Conservation (phyloP, 192 early-diverging fungal species). For the Backusella tarrabulga region DNA sequence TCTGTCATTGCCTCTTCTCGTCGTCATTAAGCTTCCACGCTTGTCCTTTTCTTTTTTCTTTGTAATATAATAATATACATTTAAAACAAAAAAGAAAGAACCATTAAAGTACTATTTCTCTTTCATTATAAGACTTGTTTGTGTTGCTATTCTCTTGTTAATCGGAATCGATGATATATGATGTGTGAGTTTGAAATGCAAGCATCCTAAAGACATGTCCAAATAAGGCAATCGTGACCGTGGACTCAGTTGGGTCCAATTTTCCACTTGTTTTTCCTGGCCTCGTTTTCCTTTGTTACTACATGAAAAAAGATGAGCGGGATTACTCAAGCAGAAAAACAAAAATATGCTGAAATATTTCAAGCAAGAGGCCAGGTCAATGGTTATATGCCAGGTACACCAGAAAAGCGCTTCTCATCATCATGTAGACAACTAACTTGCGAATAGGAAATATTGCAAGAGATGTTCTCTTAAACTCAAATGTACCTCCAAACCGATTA, state of each 20-base stretch:
- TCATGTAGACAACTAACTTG: background rate
- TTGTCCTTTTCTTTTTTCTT: background rate
- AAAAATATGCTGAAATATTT: slow-evolving; percentile 58
- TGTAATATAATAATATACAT: background rate
- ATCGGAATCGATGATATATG: too few species aligned
- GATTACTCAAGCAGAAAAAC: slow-evolving; percentile 42
- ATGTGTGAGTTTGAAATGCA: slow-evolving; percentile 1
- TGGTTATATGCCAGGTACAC: slow-evolving; percentile 52
- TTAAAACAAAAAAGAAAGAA: background rate
- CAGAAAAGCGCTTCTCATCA: background rate
- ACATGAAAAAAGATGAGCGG: slow-evolving; percentile 11
- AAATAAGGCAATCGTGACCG: background rate
- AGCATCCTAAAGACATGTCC: background rate
- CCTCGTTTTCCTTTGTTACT: background rate
- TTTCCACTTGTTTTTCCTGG: background rate
- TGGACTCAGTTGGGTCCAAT: background rate
- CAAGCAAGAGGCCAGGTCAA: slow-evolving; percentile 46
- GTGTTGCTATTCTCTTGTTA: background rate
- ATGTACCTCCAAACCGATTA: slow-evolving; percentile 35
- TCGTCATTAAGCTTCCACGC: slow-evolving; percentile 47
- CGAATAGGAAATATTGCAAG: slow-evolving; percentile 31
- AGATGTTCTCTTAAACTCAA: slow-evolving; percentile 40
- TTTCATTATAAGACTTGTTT: background rate
- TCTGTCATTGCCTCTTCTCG: slow-evolving; percentile 92
- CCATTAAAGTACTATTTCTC: background rate